phyloP scores from a whole-genome alignment of 1,284 basidiomycete species.

The Ceratobasidium sp. region DNA sequence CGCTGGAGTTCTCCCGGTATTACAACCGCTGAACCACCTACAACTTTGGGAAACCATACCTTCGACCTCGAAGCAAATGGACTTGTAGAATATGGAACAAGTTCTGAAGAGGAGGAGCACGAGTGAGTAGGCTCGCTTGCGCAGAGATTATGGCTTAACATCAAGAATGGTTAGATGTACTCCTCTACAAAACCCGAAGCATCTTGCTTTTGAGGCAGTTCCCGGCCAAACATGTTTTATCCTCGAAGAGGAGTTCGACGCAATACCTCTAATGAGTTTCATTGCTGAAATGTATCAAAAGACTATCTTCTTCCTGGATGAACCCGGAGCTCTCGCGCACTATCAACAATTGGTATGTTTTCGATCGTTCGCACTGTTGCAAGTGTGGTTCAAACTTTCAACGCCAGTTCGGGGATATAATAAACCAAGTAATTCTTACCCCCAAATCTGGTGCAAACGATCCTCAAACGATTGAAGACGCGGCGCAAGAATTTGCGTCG shows the following conservation, averaged over 20 bases:
- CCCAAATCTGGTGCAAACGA: neutral
- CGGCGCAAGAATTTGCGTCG: neutral
- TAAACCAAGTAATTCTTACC: neutral
- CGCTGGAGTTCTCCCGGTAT: neutral
- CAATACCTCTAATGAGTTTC: conserved; percentile 27
- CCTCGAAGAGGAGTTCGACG: conserved; percentile 21
- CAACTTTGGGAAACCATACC: neutral
- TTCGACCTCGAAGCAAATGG: neutral
- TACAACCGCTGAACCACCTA: neutral
- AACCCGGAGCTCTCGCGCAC: neutral
- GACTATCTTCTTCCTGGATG: conserved; percentile 3
- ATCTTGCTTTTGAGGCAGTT: neutral
- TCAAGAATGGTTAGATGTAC: too few species aligned
- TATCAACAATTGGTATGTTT: conserved; percentile 10
- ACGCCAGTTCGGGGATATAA: neutral
- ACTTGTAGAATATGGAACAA: too few species aligned
- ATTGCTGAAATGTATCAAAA: neutral
- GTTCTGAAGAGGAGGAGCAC: too few species aligned
- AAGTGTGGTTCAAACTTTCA: too few species aligned
- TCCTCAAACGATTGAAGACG: neutral
- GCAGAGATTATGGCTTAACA: too few species aligned
- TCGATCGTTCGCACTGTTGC: neutral
- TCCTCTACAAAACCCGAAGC: too few species aligned
- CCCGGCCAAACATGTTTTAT: neutral
- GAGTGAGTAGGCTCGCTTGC: too few species aligned